phyloP scores from a whole-genome alignment of 225 moss, liverwort and hornwort species.

The Bryoerythrophyllum caledonicum region DNA sequence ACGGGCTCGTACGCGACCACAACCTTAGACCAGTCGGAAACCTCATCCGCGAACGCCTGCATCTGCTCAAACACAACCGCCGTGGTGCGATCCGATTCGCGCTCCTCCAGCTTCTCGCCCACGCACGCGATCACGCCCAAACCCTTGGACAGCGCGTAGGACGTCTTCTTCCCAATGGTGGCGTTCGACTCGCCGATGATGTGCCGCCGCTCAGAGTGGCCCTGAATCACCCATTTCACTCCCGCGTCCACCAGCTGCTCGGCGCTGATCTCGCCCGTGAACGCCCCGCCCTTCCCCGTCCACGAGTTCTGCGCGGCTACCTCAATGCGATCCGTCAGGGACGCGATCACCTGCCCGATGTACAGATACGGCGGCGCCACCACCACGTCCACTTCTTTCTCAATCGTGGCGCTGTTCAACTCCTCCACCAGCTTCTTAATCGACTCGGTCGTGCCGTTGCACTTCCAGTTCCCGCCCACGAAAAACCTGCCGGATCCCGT shows the following conservation, averaged over 20 bases:
- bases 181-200: slow-evolving; percentile 36
- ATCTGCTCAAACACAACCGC: slow-evolving; percentile 71
- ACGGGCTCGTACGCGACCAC: slow-evolving; percentile 86
- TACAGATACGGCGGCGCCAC: slow-evolving; percentile 71
- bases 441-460: slow-evolving; percentile 69
- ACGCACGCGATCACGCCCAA: slow-evolving; percentile 83
- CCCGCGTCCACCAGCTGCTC: slow-evolving; percentile 71
- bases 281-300: slow-evolving; percentile 80
- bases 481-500: slow-evolving; percentile 74
- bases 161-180: slow-evolving; percentile 70
- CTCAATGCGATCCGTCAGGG: slow-evolving; percentile 58
- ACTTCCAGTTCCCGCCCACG: slow-evolving; percentile 86
- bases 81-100: slow-evolving; percentile 58
- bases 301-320: slow-evolving; percentile 73
- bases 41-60: slow-evolving; percentile 58
- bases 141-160: slow-evolving; percentile 62
- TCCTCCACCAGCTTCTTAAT: slow-evolving; percentile 63
- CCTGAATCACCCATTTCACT: slow-evolving; percentile 73
- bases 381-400: slow-evolving; percentile 71
- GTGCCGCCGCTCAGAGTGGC: slow-evolving; percentile 55
- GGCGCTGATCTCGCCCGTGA: slow-evolving; percentile 81
- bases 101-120: slow-evolving; percentile 76
- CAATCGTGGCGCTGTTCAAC: slow-evolving; percentile 64
- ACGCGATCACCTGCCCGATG: slow-evolving; percentile 44
- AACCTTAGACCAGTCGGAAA: slow-evolving; percentile 66